Conservation (phyloP, 2,329 filamentous ascomycete species). For the Fusarium setosum region DNA sequence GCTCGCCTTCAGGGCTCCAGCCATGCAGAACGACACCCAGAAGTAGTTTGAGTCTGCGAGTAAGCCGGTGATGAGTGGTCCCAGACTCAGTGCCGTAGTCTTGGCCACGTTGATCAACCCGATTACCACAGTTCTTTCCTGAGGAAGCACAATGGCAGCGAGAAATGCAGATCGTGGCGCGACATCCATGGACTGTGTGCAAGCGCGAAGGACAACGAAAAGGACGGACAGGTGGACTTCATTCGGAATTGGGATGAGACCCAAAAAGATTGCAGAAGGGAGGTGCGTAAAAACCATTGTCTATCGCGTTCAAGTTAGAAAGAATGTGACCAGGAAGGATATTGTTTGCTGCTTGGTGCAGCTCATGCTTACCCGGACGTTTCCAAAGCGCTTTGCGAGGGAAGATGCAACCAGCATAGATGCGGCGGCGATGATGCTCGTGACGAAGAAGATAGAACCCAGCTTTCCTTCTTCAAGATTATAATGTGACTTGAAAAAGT, state of each 20-base stretch:
- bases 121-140: slow-evolving; percentile 78
- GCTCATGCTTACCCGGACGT: slow-evolving; percentile 68
- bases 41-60: slow-evolving; percentile 67
- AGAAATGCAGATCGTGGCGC: slow-evolving; percentile 78
- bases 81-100: slow-evolving; percentile 70
- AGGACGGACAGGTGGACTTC: slow-evolving; percentile 64
- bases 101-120: slow-evolving; percentile 77
- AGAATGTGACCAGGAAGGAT: too few relatives aligned
- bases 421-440: slow-evolving; percentile 61
- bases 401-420: slow-evolving; percentile 66
- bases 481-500: slow-evolving; percentile 64
- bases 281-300: slow-evolving; percentile 83
- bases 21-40: slow-evolving; percentile 72
- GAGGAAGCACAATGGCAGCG: slow-evolving; percentile 70
- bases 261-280: slow-evolving; percentile 73
- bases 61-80: slow-evolving; percentile 73
- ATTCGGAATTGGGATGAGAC: slow-evolving; percentile 69
- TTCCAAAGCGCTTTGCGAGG: slow-evolving; percentile 66
- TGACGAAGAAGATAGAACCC: slow-evolving; percentile 66
- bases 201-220: slow-evolving; percentile 71
- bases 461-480: slow-evolving; percentile 60
- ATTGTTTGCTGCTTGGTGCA: too few relatives aligned
- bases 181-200: slow-evolving; percentile 75
- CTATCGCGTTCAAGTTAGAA: too few relatives aligned
- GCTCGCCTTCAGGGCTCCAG: slow-evolving; percentile 69